A percentile compares a stretch with the other conserved stretches of the same genome.
Evolutionary conservation across 805 yeast species (phyloP).

Genomic region (Yarrowia osloensis): DNA sequence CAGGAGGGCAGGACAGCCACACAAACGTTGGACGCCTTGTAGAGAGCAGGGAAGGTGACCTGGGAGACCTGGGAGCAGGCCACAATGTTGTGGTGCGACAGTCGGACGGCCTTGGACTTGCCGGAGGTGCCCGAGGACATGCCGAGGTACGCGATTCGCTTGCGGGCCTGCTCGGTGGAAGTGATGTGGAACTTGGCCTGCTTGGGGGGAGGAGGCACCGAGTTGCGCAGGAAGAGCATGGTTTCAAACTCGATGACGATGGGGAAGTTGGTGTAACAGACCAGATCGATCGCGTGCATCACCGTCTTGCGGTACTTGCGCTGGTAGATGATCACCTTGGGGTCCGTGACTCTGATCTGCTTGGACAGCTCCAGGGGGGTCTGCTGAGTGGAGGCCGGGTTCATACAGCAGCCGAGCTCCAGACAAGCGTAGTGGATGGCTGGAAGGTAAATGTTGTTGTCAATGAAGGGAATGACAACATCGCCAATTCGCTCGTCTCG

Average conservation of each 20-base stretch:
- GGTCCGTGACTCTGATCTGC: slow-evolving; percentile 1
- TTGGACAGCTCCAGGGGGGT: slow-evolving; percentile 16
- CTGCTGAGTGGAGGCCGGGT: not conserved
- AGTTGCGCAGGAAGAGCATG: not conserved
- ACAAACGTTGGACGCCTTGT: slow-evolving; percentile 33
- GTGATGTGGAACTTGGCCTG: slow-evolving; percentile 4
- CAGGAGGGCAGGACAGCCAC: slow-evolving; percentile 42
- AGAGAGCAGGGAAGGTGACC: not conserved
- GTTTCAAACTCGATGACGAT: slow-evolving; percentile 3
- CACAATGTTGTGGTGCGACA: slow-evolving; percentile 12
- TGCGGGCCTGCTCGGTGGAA: not conserved
- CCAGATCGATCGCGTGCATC: not conserved
- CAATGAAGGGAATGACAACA: slow-evolving; percentile 8
- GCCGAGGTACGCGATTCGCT: slow-evolving; percentile 22
- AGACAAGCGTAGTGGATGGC: slow-evolving; percentile 9
- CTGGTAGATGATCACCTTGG: slow-evolving; percentile 12
- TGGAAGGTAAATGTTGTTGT: slow-evolving; percentile 3
- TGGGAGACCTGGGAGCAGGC: slow-evolving; percentile 9
- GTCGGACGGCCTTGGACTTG: slow-evolving; percentile 7
- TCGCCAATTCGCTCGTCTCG: slow-evolving; percentile 17
- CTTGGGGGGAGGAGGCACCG: not conserved
- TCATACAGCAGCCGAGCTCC: slow-evolving; percentile 7
- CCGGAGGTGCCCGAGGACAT: slow-evolving; percentile 29
- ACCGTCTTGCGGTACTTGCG: slow-evolving; percentile 8
- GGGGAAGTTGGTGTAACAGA: not conserved